Conservation (phyloP, 495 filamentous ascomycete species). For the Xylaria flabelliformis region DNA sequence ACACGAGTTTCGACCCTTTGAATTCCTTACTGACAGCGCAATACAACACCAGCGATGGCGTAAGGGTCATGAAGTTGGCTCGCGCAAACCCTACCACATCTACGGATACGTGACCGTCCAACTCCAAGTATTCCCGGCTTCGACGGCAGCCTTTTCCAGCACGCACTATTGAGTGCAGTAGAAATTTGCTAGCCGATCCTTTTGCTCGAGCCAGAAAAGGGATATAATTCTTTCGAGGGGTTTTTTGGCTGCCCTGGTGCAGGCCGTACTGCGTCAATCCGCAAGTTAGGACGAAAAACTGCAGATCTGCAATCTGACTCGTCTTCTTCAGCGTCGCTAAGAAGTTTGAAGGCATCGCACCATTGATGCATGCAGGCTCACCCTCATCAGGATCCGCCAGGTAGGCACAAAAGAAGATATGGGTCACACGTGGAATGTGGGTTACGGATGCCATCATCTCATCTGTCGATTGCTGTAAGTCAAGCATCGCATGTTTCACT, state of each 20-base stretch:
- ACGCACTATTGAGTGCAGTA: constrained; percentile 57
- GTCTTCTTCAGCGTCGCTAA: constrained; percentile 55
- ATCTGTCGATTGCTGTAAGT: constrained; percentile 49
- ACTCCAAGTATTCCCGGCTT: constrained; percentile 46
- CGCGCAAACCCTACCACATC: constrained; percentile 57
- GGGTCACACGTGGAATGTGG: constrained; percentile 49
- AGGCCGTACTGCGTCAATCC: constrained; percentile 65
- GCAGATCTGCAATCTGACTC: constrained; percentile 49
- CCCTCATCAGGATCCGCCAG: constrained; percentile 51
- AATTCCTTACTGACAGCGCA: constrained; percentile 56
- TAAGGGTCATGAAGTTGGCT: constrained; percentile 66
- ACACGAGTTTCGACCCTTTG: constrained; percentile 49
- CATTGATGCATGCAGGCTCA: constrained; percentile 52
- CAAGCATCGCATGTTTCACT: constrained; percentile 53
- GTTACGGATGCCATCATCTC: constrained; percentile 52
- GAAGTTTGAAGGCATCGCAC: constrained; percentile 59
- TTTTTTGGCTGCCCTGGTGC: constrained; percentile 59
- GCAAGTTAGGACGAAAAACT: constrained; percentile 59
- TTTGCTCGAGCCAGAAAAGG: constrained; percentile 43
- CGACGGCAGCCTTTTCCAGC: constrained; percentile 41
- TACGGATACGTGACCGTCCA: constrained; percentile 60
- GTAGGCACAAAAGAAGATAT: constrained; percentile 59
- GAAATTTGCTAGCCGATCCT: constrained; percentile 52
- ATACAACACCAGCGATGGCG: constrained; percentile 57
- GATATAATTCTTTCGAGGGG: constrained; percentile 50